phyloP scores from a whole-genome alignment of 345 rosid genomes.

The Gossypium mustelinum region DNA sequence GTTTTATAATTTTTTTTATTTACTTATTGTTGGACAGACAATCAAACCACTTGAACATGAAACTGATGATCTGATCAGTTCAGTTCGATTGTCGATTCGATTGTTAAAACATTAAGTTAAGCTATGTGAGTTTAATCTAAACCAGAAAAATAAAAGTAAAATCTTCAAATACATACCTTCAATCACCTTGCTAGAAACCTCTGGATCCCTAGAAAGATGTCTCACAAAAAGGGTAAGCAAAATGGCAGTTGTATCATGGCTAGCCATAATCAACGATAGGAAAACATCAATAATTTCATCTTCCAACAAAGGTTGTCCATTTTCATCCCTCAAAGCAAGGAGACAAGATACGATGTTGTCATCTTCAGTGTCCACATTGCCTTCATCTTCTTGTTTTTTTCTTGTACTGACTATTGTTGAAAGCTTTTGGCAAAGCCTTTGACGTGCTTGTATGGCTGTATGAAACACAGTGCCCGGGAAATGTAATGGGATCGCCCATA shows the following conservation, averaged over 20 bases:
- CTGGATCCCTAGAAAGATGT: constrained; percentile 12
- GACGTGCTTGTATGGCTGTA: constrained; percentile 16
- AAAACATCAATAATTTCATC: constrained; percentile 11
- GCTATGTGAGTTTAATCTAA: too few relatives aligned
- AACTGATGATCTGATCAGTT: too few relatives aligned
- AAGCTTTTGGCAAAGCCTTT: constrained; percentile 13
- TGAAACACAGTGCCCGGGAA: constrained; percentile 22
- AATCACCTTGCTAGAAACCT: constrained; percentile 7
- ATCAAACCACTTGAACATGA: too few relatives aligned
- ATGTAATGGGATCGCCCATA: constrained; percentile 23
- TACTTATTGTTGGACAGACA: too few relatives aligned
- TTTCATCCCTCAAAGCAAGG: constrained; percentile 4
- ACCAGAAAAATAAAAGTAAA: too few relatives aligned
- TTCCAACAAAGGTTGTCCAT: background rate
- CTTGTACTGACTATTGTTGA: background rate
- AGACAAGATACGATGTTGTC: constrained; percentile 8
- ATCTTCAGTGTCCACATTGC: background rate
- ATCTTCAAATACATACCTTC: background rate
- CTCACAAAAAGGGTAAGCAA: constrained; percentile 6
- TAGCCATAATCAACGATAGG: constrained; percentile 18
- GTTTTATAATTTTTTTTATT: too few relatives aligned
- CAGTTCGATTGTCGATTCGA: too few relatives aligned
- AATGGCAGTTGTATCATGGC: constrained; percentile 16
- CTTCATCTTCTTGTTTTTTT: constrained; percentile 11
- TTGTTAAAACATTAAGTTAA: too few relatives aligned